Evolutionary conservation across 371 early-diverging fungal genomes (phyloP).

Genomic region (Zancudomyces culisetae): DNA sequence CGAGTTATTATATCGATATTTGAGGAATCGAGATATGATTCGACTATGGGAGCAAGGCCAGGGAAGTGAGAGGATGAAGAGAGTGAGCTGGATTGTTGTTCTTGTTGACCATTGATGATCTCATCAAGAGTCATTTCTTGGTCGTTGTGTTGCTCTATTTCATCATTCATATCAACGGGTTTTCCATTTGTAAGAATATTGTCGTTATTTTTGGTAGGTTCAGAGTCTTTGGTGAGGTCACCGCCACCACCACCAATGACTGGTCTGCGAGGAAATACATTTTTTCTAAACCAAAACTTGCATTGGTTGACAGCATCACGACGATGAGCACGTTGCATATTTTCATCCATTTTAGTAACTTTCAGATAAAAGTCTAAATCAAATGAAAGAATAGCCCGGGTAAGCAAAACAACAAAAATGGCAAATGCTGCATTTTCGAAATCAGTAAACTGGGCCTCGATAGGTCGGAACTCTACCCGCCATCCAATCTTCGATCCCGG

Average conservation of each 20-base stretch:
- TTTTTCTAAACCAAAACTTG: constrained; percentile 78
- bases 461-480: constrained; percentile 96
- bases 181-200: constrained; percentile 3
- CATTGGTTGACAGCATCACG: constrained; percentile 63
- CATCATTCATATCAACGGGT: not conserved
- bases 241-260: constrained; percentile 9
- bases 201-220: constrained; percentile 16
- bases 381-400: constrained; percentile 76
- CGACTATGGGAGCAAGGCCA: constrained; percentile 68
- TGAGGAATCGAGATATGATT: constrained; percentile 56
- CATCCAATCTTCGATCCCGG: constrained; percentile 80
- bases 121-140: constrained; percentile 70
- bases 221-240: constrained; percentile 6
- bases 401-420: constrained; percentile 80
- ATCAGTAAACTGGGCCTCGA: constrained; percentile 96
- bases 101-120: constrained; percentile 75
- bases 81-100: too few species aligned
- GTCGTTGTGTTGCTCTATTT: not conserved
- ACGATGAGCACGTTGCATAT: constrained; percentile 78
- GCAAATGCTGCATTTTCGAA: constrained; percentile 96
- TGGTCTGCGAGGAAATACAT: constrained; percentile 28
- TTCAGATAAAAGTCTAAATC: constrained; percentile 90
- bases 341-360: constrained; percentile 87
- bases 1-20: constrained; percentile 45
- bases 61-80: constrained; percentile 40